Evolutionary conservation across 805 yeast species (phyloP), one percentile per base, ranked within the genome.

Genomic region (Millerozyma acaciae): DNA sequence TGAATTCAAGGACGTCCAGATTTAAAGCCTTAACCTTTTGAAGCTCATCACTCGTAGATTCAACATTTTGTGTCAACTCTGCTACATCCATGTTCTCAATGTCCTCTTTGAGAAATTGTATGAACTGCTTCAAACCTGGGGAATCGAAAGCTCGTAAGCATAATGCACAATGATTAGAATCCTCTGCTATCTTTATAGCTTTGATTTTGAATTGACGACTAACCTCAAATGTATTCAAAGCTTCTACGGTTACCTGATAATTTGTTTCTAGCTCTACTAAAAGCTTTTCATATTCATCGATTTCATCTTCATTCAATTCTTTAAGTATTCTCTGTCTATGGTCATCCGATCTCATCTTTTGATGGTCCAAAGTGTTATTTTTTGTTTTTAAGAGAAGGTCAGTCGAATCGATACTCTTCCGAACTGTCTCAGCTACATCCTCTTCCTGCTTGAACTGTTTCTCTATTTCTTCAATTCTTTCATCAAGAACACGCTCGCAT

Each of bases 71-170:
- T 16, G 47, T 42, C 6, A 63, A 50, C 35, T 55, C 52, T 10
- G 51, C 50, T 14, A 53, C 48, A 9, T 51, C 54, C 38, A 53
- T 49, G 3, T 55, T 47, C 19, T 53, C 48, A 13, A 64, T 50
- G 32, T 55, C 61, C 3, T 45, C 43, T 30, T 55, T 43, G 12
- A 65, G 41, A n/a, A 53, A 53, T 6, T 32, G 37, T 4, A 62
- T 33, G 30, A 66, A 66, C 4, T 34, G 38, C 2, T 47, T 37
- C 15, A 60, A 44, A n/a, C 57, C 63, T 1, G 50, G 55, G 7
- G 61, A 63, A 10, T 72, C 73, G 56, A 88, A 84, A 8, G 70
- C 65, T 32, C 95, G 67, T 13, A 75, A 73, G 55, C 97, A 90
- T 27, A 89, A 60, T 26, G 80, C 60, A 55, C 97, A 90, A 30